Conservation (phyloP, 768 basidiomycete species). For the Rhodotorula toruloides region DNA sequence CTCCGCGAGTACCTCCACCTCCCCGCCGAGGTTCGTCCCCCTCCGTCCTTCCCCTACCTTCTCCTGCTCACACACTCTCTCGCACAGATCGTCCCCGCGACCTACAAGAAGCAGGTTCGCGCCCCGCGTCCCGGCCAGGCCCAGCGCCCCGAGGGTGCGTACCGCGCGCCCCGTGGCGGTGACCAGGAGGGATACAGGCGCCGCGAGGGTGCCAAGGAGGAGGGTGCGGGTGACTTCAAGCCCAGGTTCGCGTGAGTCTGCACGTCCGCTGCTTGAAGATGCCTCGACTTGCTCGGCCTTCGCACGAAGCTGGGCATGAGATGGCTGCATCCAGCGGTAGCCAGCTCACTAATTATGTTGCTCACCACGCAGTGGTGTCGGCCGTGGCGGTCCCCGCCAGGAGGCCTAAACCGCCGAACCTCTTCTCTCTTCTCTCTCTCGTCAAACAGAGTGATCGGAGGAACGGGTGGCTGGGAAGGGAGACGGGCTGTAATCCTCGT, state of each 20-base stretch:
- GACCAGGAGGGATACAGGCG: slow-evolving; percentile 68
- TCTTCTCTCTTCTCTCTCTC: background rate
- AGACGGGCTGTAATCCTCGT: too few species aligned
- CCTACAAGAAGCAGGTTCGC: slow-evolving; percentile 93
- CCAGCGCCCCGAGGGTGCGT: slow-evolving; percentile 68
- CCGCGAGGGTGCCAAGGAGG: slow-evolving; percentile 62
- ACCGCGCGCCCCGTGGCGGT: slow-evolving; percentile 72
- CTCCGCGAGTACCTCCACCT: slow-evolving; percentile 72
- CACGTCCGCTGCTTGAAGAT: background rate
- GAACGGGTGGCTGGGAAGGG: background rate
- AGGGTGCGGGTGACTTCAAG: slow-evolving; percentile 78
- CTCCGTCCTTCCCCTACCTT: slow-evolving; percentile 8
- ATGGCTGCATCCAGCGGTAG: too few species aligned
- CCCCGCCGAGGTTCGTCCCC: slow-evolving; percentile 41
- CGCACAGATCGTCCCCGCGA: slow-evolving; percentile 89
- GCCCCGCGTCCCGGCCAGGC: slow-evolving; percentile 73
- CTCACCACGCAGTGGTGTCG: slow-evolving; percentile 56
- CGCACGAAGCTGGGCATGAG: too few species aligned
- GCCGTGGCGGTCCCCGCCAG: slow-evolving; percentile 70
- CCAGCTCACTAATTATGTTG: background rate
- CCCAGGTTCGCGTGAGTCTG: slow-evolving; percentile 60
- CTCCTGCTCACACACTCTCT: background rate
- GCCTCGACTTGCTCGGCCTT: background rate
- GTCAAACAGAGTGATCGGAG: background rate
- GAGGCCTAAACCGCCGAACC: slow-evolving; percentile 31